Conservation (phyloP, 169 alveolate species). For the Toxoplasma gondii region DNA sequence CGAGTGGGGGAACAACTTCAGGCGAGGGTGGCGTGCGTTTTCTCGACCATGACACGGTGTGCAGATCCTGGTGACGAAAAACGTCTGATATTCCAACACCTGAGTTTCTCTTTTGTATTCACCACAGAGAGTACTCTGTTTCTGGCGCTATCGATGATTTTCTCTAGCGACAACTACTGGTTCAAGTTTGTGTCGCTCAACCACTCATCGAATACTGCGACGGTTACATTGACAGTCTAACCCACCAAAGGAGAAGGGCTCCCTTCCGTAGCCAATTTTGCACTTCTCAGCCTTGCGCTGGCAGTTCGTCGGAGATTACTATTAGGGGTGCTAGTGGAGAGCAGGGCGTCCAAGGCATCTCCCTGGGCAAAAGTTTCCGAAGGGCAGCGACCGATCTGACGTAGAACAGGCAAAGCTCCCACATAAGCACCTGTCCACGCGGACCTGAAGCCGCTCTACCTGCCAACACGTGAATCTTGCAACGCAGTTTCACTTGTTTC, state of each 20-base stretch:
- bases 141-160: background rate
- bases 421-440: too few species aligned
- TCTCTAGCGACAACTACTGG: background rate
- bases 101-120: background rate
- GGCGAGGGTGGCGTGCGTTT: too few species aligned
- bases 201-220: background rate
- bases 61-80: too few species aligned
- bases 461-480: too few species aligned
- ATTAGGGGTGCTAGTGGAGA: background rate
- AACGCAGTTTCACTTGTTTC: too few species aligned
- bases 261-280: background rate
- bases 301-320: background rate
- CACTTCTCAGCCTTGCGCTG: background rate
- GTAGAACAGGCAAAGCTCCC: background rate
- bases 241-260: background rate
- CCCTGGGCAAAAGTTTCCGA: background rate
- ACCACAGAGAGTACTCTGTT: background rate
- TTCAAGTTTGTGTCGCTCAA: background rate
- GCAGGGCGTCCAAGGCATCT: conserved; percentile 16
- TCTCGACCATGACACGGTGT: too few species aligned
- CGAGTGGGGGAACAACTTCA: too few species aligned
- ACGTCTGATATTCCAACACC: too few species aligned
- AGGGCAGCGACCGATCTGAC: background rate
- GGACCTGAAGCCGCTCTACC: too few species aligned
- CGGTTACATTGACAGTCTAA: background rate